Percentiles rank a stretch among this genome's conserved stretches.
phyloP scores from a whole-genome alignment of 345 rosid species.

The Murraya koenigii region DNA sequence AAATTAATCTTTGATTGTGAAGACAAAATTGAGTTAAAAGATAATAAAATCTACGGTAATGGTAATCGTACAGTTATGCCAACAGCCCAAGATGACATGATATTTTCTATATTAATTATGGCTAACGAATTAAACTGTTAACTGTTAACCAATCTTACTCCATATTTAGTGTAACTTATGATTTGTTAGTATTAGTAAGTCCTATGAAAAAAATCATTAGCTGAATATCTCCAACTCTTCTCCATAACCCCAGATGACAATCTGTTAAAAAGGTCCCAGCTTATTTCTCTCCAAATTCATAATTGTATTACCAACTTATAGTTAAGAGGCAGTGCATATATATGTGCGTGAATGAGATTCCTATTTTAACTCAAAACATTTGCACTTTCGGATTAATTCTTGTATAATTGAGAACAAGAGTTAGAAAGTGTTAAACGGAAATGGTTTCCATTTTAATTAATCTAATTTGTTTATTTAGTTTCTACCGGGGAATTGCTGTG shows the following conservation, averaged over 20 bases:
- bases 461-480: slow-evolving; percentile 13
- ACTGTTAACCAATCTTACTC: no score
- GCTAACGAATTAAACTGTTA: no score
- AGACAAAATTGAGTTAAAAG: no score
- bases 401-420: slow-evolving; percentile 7
- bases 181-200: background rate
- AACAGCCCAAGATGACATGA: no score
- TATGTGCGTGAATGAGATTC: background rate
- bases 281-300: background rate
- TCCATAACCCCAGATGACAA: background rate
- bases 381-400: background rate
- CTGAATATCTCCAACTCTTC: background rate
- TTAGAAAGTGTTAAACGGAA: background rate
- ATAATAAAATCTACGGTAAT: no score
- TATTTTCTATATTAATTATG: no score
- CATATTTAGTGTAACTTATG: background rate
- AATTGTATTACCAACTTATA: background rate
- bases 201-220: background rate
- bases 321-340: background rate
- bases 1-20: no score
- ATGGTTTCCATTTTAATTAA: slow-evolving; percentile 9
- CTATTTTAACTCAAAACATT: background rate
- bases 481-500: slow-evolving; percentile 11
- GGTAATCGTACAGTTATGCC: no score
- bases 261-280: background rate